These are phyloP conservation scores for Hypoxylon sp. DNA, from an alignment of 2,329 filamentous ascomycete genomes.

Conservation along the genomic window DNA sequence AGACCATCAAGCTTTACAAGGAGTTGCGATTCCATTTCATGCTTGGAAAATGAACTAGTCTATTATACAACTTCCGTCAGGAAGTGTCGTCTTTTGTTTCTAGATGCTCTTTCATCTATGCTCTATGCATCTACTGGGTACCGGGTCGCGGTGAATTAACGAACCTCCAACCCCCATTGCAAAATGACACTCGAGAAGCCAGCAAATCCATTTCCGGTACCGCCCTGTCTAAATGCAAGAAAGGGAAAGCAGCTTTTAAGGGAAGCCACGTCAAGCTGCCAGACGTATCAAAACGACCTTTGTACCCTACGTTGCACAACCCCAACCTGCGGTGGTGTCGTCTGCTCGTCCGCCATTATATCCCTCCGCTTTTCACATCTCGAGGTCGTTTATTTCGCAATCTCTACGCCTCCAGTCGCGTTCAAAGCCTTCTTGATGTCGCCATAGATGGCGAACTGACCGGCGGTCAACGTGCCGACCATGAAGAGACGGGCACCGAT, in stretches of 20 bases:
- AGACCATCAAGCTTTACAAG: background rate
- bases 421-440: conserved; percentile 45
- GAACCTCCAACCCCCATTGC: conserved; percentile 29
- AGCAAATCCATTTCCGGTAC: conserved; percentile 40
- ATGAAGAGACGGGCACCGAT: conserved; percentile 79
- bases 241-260: conserved; percentile 38
- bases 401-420: conserved; percentile 69
- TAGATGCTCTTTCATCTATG: conserved; percentile 42
- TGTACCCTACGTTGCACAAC: conserved; percentile 17
- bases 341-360: conserved; percentile 37
- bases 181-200: conserved; percentile 40
- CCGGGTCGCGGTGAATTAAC: conserved; percentile 32
- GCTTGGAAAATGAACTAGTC: conserved; percentile 38
- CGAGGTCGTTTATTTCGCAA: conserved; percentile 47
- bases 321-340: conserved; percentile 29
- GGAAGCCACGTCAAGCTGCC: conserved; percentile 37
- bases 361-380: conserved; percentile 14
- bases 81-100: conserved; percentile 42
- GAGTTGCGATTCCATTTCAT: conserved; percentile 10
- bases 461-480: conserved; percentile 72
- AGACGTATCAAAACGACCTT: conserved; percentile 27
- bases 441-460: conserved; percentile 79
- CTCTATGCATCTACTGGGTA: conserved; percentile 42
- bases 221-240: conserved; percentile 45
- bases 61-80: conserved; percentile 46